Conservation (phyloP, 768 basidiomycete genomes). For the Ramaria rubella region DNA sequence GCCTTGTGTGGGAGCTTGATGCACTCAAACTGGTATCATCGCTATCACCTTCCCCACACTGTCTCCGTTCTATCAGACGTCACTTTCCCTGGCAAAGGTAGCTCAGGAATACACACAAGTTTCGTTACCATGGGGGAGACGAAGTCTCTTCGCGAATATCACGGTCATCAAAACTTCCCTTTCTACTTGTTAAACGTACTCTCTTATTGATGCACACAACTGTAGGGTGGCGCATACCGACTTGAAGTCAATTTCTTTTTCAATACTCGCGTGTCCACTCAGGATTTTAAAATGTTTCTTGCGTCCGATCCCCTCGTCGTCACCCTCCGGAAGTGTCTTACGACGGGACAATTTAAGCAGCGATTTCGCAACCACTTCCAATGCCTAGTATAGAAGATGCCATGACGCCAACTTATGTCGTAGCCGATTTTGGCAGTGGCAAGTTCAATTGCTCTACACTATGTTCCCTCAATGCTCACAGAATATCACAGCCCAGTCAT, state of each 20-base stretch:
- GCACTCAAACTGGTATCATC: background rate
- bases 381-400: constrained; percentile 4
- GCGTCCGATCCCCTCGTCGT: constrained; percentile 1
- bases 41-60: background rate
- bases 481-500: background rate
- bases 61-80: constrained; percentile 6
- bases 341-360: background rate
- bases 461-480: background rate
- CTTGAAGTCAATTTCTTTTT: background rate
- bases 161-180: background rate
- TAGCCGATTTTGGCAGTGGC: constrained; percentile 12
- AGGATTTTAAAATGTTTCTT: background rate
- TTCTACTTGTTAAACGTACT: constrained; percentile 9
- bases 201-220: constrained; percentile 3
- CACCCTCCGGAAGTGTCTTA: background rate
- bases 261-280: background rate
- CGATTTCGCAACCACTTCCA: background rate
- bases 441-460: background rate
- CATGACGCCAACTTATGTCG: background rate
- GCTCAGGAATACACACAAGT: constrained; percentile 4
- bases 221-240: constrained; percentile 8
- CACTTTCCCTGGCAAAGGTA: background rate
- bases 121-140: constrained; percentile 10
- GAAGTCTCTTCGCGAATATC: background rate
- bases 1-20: background rate